Evolutionary conservation across 169 alveolate species (phyloP).

Genomic region (Hepatocystis sp.): DNA sequence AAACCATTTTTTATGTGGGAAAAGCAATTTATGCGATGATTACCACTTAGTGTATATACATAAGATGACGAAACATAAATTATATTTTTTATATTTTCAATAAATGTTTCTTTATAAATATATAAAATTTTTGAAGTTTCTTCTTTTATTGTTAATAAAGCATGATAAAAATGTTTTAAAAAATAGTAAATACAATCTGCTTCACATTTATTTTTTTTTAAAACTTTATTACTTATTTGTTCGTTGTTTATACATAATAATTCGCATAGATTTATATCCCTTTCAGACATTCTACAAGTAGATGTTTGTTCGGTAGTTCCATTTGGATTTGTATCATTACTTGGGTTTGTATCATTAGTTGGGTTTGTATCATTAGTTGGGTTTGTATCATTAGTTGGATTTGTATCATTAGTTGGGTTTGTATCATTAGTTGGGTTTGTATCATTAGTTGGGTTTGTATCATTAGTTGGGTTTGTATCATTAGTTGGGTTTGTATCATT

Average conservation of each 20-base stretch:
- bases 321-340: background rate
- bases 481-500: too few relatives aligned
- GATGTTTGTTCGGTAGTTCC: background rate
- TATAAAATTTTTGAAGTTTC: conserved; percentile 61
- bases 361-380: background rate
- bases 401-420: background rate
- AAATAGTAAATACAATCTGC: conserved; percentile 63
- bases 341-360: background rate
- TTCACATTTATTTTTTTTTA: conserved; percentile 52
- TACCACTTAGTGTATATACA: conserved; percentile 50
- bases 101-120: conserved; percentile 74
- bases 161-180: conserved; percentile 64
- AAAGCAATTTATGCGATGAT: conserved; percentile 56
- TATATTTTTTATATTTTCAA: conserved; percentile 72
- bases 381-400: too few relatives aligned
- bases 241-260: conserved; percentile 63
- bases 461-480: too few relatives aligned
- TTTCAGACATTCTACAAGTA: background rate
- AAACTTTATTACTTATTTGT: conserved; percentile 31
- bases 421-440: background rate
- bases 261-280: conserved; percentile 31
- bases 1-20: conserved; percentile 65
- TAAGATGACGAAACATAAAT: conserved; percentile 75
- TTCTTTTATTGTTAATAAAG: conserved; percentile 67
- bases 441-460: background rate